phyloP scores from a whole-genome alignment of 805 yeast genomes.

The Yamadazyma endophytica region DNA sequence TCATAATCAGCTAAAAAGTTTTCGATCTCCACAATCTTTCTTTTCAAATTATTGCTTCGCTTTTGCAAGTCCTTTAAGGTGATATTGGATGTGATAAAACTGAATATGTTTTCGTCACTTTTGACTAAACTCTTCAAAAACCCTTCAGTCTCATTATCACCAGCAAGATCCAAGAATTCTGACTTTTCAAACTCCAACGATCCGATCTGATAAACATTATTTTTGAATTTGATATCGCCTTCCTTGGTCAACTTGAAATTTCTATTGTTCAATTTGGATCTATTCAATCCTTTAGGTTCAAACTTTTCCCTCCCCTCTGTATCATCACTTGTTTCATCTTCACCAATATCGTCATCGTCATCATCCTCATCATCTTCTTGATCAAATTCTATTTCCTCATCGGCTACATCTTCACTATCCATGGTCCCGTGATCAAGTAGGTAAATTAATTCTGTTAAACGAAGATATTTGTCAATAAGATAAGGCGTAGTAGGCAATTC shows the following conservation, averaged over 20 bases:
- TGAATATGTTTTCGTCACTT: constrained; percentile 27
- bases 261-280: constrained; percentile 2
- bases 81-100: constrained; percentile 40
- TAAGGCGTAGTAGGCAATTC: constrained; percentile 69
- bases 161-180: constrained; percentile 40
- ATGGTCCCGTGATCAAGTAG: constrained; percentile 35
- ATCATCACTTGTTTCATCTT: not conserved
- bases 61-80: constrained; percentile 41
- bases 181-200: constrained; percentile 48
- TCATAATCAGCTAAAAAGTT: constrained; percentile 28
- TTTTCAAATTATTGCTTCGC: constrained; percentile 30
- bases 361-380: constrained; percentile 2
- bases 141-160: constrained; percentile 51
- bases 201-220: constrained; percentile 40
- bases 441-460: constrained; percentile 55
- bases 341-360: constrained; percentile 3
- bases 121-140: constrained; percentile 43
- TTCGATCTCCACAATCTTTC: constrained; percentile 26
- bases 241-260: constrained; percentile 5
- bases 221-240: constrained; percentile 20
- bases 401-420: not conserved
- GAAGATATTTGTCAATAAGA: constrained; percentile 59
- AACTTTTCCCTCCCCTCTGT: not conserved
- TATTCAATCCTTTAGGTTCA: not conserved
- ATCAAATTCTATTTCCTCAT: constrained; percentile 1